Evolutionary conservation across 352 stramenopile genomes (phyloP).

Genomic region (Blastocystis sp.): DNA sequence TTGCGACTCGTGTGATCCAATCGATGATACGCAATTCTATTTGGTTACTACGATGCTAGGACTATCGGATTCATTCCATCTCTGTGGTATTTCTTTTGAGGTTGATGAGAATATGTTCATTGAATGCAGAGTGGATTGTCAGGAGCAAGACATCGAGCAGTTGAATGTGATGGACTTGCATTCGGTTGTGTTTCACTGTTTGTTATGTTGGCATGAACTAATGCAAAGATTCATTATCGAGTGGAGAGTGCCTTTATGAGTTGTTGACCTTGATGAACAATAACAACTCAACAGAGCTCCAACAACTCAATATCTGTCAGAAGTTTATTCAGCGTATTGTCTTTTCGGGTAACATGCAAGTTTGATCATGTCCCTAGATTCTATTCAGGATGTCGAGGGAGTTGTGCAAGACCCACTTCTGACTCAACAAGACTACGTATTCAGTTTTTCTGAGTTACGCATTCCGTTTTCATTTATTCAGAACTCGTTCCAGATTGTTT

Average conservation of each 20-base stretch:
- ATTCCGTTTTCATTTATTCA: neutral
- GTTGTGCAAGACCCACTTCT: neutral
- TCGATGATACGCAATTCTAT: neutral
- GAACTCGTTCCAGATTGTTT: neutral
- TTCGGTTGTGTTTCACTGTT: neutral
- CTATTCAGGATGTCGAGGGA: neutral
- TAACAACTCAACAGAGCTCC: neutral
- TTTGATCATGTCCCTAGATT: neutral
- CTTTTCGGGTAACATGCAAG: neutral
- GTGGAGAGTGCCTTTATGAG: neutral
- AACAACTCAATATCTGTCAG: neutral
- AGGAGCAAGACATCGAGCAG: neutral
- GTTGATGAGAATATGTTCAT: neutral
- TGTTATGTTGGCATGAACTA: neutral
- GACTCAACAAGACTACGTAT: neutral
- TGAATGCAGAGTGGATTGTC: neutral
- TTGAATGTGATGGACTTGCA: neutral
- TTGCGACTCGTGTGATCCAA: neutral
- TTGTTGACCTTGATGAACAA: neutral
- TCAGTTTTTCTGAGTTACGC: slow-evolving; percentile 2
- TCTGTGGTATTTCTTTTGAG: neutral
- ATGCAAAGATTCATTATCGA: too few relatives aligned
- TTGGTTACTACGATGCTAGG: neutral
- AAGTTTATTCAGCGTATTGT: neutral
- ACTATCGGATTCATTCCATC: neutral